These are phyloP conservation scores for Vigna nakashimae DNA, from an alignment of 306 rosid genomes.

Conservation along the genomic window DNA sequence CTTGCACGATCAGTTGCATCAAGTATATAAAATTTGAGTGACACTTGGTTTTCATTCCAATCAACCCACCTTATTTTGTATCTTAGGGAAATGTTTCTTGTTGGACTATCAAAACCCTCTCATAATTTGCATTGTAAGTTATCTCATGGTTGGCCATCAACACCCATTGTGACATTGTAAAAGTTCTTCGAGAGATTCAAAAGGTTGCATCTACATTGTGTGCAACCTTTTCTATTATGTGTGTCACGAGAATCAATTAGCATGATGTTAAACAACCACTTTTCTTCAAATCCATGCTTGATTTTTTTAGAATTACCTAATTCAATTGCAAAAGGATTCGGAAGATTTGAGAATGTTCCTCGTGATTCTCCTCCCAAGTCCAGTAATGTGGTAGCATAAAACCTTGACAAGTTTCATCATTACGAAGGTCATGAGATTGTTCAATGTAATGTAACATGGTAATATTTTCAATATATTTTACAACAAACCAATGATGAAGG, in stretches of 20 bases:
- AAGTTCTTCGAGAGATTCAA: background rate
- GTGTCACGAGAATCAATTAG: background rate
- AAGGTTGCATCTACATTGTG: background rate
- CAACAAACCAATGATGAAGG: background rate
- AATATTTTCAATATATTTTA: background rate
- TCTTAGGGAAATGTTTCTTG: background rate
- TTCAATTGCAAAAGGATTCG: background rate
- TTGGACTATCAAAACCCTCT: background rate
- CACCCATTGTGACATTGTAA: background rate
- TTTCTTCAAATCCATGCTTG: background rate
- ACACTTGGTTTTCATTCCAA: constrained; percentile 17
- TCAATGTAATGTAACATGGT: background rate
- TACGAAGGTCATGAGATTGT: background rate
- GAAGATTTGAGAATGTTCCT: background rate
- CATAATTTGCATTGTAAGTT: constrained; percentile 5
- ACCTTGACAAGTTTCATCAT: background rate
- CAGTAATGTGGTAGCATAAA: background rate
- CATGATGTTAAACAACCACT: background rate
- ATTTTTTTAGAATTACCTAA: background rate
- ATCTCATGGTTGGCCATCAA: background rate
- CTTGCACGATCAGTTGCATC: background rate
- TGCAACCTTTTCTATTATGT: background rate
- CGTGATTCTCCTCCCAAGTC: background rate
- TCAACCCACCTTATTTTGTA: constrained; percentile 30
- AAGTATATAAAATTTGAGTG: constrained; percentile 18